A percentile compares a stretch with the other conserved stretches of the same genome.
Evolutionary conservation across 1,139 yeast genomes (phyloP).

Genomic region (Wickerhamiella pararugosa): DNA sequence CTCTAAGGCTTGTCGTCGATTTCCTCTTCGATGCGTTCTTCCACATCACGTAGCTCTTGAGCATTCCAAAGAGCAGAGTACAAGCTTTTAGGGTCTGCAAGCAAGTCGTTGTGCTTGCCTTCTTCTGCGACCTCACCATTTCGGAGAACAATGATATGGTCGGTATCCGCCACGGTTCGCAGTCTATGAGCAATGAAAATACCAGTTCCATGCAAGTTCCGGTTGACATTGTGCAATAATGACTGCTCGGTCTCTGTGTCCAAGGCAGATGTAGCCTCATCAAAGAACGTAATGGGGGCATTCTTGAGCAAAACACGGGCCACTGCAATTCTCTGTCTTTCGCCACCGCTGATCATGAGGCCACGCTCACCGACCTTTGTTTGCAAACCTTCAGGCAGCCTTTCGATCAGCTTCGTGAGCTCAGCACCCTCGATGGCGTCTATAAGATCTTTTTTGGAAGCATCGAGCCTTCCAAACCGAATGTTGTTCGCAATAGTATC

Average conservation of each 20-base stretch:
- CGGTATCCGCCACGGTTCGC: slow-evolving; percentile 88
- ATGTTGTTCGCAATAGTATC: slow-evolving; percentile 81
- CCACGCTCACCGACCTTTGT: slow-evolving; percentile 98
- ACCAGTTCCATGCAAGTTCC: slow-evolving; percentile 49
- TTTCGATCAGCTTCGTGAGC: slow-evolving; percentile 44
- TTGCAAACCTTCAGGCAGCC: slow-evolving; percentile 67
- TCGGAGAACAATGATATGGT: slow-evolving; percentile 75
- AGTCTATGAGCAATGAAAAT: slow-evolving; percentile 88
- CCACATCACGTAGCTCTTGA: slow-evolving; percentile 53
- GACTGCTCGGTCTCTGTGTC: slow-evolving; percentile 94
- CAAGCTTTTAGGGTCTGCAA: slow-evolving; percentile 40
- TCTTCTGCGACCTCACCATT: slow-evolving; percentile 74
- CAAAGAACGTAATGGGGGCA: slow-evolving; percentile 85
- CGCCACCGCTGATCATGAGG: slow-evolving; percentile 97
- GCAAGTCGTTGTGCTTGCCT: slow-evolving; percentile 58
- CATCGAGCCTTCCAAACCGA: slow-evolving; percentile 66
- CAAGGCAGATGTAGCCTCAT: slow-evolving; percentile 92
- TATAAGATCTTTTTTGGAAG: slow-evolving; percentile 57
- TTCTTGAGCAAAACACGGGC: slow-evolving; percentile 72
- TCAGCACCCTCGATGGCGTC: slow-evolving; percentile 55
- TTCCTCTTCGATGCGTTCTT: slow-evolving; percentile 25
- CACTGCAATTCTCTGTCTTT: slow-evolving; percentile 87
- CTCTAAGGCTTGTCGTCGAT: slow-evolving; percentile 1
- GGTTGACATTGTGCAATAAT: slow-evolving; percentile 53
- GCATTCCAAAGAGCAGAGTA: slow-evolving; percentile 80